Conservation (phyloP, 805 yeast species). For the Scheffersomyces amazonensis region DNA sequence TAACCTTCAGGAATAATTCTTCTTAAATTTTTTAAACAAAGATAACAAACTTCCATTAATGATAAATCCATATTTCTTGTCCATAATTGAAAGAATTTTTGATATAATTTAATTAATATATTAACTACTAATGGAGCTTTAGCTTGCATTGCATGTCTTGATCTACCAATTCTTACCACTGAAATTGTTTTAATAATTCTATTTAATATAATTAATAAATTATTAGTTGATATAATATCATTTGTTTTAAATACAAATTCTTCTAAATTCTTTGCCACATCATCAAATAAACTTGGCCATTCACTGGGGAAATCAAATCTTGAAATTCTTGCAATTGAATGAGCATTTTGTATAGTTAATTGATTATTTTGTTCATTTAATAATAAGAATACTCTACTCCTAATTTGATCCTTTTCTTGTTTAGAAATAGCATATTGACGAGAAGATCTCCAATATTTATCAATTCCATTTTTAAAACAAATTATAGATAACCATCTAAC, state of each 20-base stretch:
- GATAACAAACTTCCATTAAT: constrained; percentile 70
- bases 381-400: constrained; percentile 53
- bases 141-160: constrained; percentile 72
- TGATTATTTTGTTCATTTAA: constrained; percentile 72
- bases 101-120: constrained; percentile 57
- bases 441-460: constrained; percentile 77
- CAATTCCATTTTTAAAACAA: constrained; percentile 84
- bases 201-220: constrained; percentile 64
- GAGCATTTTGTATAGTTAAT: constrained; percentile 79
- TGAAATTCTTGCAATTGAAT: constrained; percentile 73
- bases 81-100: constrained; percentile 63
- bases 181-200: constrained; percentile 76
- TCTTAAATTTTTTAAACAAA: constrained; percentile 71
- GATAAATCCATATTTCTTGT: constrained; percentile 46
- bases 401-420: constrained; percentile 70
- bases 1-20: constrained; percentile 75
- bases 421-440: constrained; percentile 48
- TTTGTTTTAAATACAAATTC: constrained; percentile 37
- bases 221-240: constrained; percentile 55
- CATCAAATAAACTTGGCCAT: constrained; percentile 82
- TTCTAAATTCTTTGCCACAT: constrained; percentile 45
- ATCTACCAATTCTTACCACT: constrained; percentile 77
- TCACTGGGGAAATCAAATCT: constrained; percentile 82
- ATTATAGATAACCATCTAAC: constrained; percentile 85
- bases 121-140: constrained; percentile 65